Percentiles rank a stretch among this genome's conserved stretches.
Evolutionary conservation across 2,329 filamentous ascomycete genomes (phyloP).

Genomic region (Neonectria hederae): DNA sequence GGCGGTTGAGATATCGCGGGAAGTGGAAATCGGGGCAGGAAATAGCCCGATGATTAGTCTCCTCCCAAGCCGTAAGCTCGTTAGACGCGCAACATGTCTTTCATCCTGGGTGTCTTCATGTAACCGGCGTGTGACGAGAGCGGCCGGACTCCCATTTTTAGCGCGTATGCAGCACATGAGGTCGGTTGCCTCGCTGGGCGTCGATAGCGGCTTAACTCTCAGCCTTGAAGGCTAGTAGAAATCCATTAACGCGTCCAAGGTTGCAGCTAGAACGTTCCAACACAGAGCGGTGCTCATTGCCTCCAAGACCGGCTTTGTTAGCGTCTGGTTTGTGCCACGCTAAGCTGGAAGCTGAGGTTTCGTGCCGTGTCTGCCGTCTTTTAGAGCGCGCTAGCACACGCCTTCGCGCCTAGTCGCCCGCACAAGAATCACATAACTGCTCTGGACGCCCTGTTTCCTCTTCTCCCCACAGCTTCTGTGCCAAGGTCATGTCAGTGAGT

Average conservation of each 20-base stretch:
- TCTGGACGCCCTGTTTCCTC: no score
- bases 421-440: neutral
- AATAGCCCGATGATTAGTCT: neutral
- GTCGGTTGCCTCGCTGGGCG: neutral
- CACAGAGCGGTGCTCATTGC: neutral
- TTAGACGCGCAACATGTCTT: no score
- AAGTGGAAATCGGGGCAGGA: neutral
- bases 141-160: neutral
- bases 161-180: neutral
- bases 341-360: neutral
- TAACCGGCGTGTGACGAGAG: no score
- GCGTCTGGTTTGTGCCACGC: neutral
- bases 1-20: neutral
- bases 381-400: neutral
- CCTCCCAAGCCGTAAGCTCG: neutral
- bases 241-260: neutral
- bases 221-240: neutral
- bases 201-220: neutral
- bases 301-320: neutral
- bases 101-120: no score
- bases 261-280: constrained; percentile 10
- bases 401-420: neutral
- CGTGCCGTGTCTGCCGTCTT: neutral
- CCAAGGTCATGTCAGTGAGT: no score
- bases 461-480: neutral